Evolutionary conservation across 176 grass and related monocot species (phyloP).

Genomic region (Musa beccarii): DNA sequence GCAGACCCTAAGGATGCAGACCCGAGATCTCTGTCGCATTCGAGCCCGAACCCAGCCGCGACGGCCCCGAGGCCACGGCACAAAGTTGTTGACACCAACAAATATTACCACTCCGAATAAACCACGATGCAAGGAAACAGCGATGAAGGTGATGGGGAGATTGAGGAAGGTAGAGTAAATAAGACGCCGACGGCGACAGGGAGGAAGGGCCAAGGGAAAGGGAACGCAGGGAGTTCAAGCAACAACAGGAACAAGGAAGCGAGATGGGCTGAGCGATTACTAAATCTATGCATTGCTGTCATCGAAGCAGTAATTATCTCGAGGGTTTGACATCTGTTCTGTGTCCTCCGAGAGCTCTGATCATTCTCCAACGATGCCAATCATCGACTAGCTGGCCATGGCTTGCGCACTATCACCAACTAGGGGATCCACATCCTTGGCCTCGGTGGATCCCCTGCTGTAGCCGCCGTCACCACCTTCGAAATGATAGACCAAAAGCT

Average conservation of each 20-base stretch:
- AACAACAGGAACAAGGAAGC: conserved; percentile 26
- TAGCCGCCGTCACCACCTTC: conserved; percentile 29
- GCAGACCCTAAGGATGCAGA: no score
- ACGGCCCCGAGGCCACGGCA: no score
- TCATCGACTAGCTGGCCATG: conserved; percentile 68
- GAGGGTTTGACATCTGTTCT: conserved; percentile 59
- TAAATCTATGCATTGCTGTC: conserved; percentile 60
- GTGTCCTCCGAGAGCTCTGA: conserved; percentile 72
- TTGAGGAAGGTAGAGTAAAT: conserved; percentile 3
- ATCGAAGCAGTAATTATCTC: conserved; percentile 60
- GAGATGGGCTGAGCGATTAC: conserved; percentile 87
- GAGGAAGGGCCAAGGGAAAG: conserved; percentile 35
- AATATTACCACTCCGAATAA: no score
- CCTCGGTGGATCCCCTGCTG: conserved; percentile 5
- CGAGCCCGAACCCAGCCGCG: no score
- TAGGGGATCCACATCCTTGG: conserved; percentile 16
- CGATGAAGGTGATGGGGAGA: not conserved
- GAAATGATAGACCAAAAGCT: conserved; percentile 38
- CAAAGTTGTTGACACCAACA: no score
- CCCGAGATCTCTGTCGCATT: no score
- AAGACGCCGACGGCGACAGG: not conserved
- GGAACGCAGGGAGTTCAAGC: conserved; percentile 29
- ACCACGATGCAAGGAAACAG: no score
- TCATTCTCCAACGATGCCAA: conserved; percentile 68
- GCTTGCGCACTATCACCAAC: conserved; percentile 41